Percentiles rank a stretch among this genome's conserved stretches.
phyloP scores from a whole-genome alignment of 805 yeast species.

The Phaffomyces thermotolerans region DNA sequence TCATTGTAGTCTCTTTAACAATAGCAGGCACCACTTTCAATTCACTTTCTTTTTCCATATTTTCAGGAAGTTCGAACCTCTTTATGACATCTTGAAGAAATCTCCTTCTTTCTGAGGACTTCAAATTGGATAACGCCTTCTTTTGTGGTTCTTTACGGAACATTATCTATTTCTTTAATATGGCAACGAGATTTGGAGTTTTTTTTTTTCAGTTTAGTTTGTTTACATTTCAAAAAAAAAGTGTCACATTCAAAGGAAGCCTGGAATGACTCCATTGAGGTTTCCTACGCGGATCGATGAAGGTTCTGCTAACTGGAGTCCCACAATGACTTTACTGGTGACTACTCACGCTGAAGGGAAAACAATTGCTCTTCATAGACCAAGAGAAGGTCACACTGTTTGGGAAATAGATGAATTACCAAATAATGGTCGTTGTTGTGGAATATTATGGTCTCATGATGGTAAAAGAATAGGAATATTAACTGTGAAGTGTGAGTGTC shows the following conservation, averaged over 20 bases:
- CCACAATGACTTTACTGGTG: constrained; percentile 44
- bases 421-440: constrained; percentile 1
- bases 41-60: constrained; percentile 19
- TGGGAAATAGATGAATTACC: constrained; percentile 29
- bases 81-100: constrained; percentile 37
- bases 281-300: constrained; percentile 5
- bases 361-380: constrained; percentile 43
- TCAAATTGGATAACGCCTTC: constrained; percentile 73
- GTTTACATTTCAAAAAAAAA: constrained; percentile 1
- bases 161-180: constrained; percentile 29
- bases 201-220: neutral
- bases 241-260: neutral
- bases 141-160: constrained; percentile 41
- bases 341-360: constrained; percentile 35
- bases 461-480: constrained; percentile 38
- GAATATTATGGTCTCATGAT: constrained; percentile 30
- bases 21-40: constrained; percentile 17
- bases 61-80: constrained; percentile 33
- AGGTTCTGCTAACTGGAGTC: constrained; percentile 32
- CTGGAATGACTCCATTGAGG: neutral
- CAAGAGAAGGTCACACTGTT: constrained; percentile 21
- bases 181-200: neutral
- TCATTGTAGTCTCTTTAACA: constrained; percentile 58
- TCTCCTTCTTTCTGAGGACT: constrained; percentile 70
- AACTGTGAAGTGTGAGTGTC: constrained; percentile 36